Conservation (phyloP, 2,329 filamentous ascomycete species). For the Scedosporium apiospermum region DNA sequence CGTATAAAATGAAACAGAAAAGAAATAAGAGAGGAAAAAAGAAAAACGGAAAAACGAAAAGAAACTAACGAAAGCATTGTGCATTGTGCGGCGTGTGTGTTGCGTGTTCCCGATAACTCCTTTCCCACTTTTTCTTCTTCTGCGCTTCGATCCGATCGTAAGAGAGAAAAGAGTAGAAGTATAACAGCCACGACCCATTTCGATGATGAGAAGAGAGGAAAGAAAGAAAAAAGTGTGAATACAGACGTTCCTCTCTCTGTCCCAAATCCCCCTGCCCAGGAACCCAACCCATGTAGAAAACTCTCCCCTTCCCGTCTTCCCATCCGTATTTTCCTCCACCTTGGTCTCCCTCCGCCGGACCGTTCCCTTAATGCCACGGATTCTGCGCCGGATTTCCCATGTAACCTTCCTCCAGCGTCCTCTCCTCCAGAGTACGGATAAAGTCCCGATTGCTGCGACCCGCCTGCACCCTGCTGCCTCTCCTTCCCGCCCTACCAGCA, state of each 20-base stretch:
- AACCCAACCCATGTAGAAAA: background rate
- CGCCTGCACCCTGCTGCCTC: constrained; percentile 63
- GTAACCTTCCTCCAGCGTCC: constrained; percentile 87
- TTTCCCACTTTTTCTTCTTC: background rate
- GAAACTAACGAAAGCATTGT: constrained; percentile 2
- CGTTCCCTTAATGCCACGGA: constrained; percentile 53
- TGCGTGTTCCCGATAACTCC: background rate
- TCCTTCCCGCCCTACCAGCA: constrained; percentile 51
- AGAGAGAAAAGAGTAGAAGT: constrained; percentile 5
- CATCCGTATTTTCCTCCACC: background rate
- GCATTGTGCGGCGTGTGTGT: constrained; percentile 1
- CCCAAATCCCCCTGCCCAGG: background rate
- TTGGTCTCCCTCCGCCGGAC: background rate
- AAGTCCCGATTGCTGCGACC: constrained; percentile 69
- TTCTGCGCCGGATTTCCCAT: constrained; percentile 52
- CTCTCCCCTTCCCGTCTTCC: background rate
- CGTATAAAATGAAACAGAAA: background rate
- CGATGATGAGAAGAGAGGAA: background rate
- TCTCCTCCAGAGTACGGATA: constrained; percentile 87
- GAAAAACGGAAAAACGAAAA: background rate
- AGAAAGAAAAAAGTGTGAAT: background rate
- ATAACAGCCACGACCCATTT: constrained; percentile 5
- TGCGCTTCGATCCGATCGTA: constrained; percentile 3
- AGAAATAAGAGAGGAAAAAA: constrained; percentile 5
- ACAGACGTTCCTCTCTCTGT: background rate